These are phyloP conservation scores for Daldinia concentrica DNA, from an alignment of 495 filamentous ascomycete genomes.

Conservation along the genomic window DNA sequence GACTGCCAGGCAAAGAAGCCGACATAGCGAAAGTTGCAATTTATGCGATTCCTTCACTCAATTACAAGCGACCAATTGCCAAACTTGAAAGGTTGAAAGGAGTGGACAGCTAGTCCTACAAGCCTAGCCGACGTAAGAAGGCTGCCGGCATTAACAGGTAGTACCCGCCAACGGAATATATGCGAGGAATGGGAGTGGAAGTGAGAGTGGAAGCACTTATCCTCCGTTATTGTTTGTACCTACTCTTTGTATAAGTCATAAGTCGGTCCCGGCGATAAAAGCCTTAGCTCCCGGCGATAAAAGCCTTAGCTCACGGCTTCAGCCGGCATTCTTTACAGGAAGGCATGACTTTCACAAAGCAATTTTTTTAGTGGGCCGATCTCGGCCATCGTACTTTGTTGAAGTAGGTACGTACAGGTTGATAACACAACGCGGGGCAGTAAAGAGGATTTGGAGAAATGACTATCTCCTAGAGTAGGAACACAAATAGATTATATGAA, in stretches of 20 bases:
- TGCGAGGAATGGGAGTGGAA: not conserved
- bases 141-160: not conserved
- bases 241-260: constrained; percentile 20
- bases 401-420: not conserved
- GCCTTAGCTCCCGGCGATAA: not conserved
- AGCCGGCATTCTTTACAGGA: not conserved
- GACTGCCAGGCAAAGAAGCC: constrained; percentile 83
- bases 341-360: constrained; percentile 7
- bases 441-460: no score
- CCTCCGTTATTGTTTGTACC: not conserved
- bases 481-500: no score
- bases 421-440: constrained; percentile 1
- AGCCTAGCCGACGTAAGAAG: constrained; percentile 2
- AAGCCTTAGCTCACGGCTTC: not conserved
- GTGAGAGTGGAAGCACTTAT: not conserved
- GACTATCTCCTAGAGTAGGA: no score
- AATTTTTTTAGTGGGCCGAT: constrained; percentile 39
- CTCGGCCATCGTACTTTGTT: constrained; percentile 23
- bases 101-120: constrained; percentile 24
- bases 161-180: not conserved
- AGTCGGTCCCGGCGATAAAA: not conserved
- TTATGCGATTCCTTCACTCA: not conserved
- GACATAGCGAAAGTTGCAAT: constrained; percentile 69
- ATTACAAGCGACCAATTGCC: not conserved
- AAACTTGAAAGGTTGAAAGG: constrained; percentile 2